These are phyloP conservation scores for Halteria grandinella DNA, from an alignment of 73 alveolate species.

Conservation along the genomic window DNA sequence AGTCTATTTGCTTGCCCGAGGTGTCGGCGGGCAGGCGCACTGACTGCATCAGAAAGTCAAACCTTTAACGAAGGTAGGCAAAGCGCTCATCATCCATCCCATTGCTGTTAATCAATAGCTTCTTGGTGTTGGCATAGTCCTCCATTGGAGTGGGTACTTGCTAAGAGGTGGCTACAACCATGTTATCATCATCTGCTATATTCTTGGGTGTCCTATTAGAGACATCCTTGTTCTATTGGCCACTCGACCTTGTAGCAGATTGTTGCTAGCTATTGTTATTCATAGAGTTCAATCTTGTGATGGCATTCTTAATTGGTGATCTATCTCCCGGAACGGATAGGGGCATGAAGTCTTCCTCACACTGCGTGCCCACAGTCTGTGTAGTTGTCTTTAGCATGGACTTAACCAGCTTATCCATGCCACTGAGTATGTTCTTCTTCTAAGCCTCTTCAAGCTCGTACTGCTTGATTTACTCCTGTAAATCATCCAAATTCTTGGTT, in stretches of 20 bases:
- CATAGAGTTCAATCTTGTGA: conserved; percentile 26
- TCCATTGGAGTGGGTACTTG: conserved; percentile 5
- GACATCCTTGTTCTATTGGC: neutral
- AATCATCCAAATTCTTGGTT: conserved; percentile 26
- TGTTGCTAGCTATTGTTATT: neutral
- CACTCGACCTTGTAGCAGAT: neutral
- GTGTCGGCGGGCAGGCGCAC: neutral
- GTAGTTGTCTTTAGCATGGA: conserved; percentile 49
- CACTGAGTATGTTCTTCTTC: conserved; percentile 50
- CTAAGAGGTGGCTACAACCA: neutral
- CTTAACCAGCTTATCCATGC: conserved; percentile 62
- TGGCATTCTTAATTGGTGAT: conserved; percentile 5
- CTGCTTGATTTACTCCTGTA: neutral
- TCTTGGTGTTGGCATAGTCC: conserved; percentile 18
- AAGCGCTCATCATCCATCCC: conserved; percentile 25
- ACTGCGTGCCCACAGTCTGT: too few species aligned
- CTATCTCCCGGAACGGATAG: neutral
- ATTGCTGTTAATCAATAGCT: neutral
- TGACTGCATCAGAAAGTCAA: neutral
- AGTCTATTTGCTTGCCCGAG: neutral
- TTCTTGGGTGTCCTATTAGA: neutral
- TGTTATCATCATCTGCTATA: neutral
- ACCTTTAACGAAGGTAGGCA: neutral
- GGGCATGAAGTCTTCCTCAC: neutral
- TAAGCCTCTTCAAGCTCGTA: conserved; percentile 51